Base-by-base conservation (phyloP, 441 rosid genomes). In the Breynia disticha region DNA sequence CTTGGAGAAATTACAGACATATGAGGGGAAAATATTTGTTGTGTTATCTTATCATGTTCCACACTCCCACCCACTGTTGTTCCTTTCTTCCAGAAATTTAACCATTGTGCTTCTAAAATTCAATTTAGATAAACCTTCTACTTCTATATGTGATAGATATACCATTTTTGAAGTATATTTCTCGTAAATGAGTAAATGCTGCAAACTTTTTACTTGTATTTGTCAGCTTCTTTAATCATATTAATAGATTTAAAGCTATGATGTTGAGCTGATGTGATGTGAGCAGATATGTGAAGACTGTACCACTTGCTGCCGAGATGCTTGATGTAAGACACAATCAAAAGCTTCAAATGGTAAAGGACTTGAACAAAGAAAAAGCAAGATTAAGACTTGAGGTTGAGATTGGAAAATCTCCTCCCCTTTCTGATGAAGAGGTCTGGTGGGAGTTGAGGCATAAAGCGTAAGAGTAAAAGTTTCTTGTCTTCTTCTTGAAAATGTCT, bases 361-460 rank as follows among this genome's bases (percentile, higher is more conserved):
- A 82, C 65, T 52, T 93, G 48, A 84, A 81, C 16, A 58, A 72
- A 54, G 95, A 88, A 57, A 79, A 66, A 62, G 95, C 93, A 21
- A 82, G 97, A 70, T 84, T 57, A 58, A 80, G 72, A 52, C 70
- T 93, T 65, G 98, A 93, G 78, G 86, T 77, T 19, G 95, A 84
- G 75, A 88, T 88, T 67, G 98, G 98, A 54, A 86, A 84, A 80
- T 77, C 98, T 62, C 97, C 97, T 0, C 86, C 98, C 46, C 97
- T 93, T 67, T 81, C 98, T 14, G 98, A 93, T 37, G 97, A 82
- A 39, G 97, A 86, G 52, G 62, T 74, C 46, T 88, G 95, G 95
- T 73, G 87, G 90, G 95, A 88, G 73, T 52, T 93, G 68, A 80
- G 93, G 50, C 82, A 83, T 77, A 84, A 78, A 77, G 97, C 90